Percentiles rank a stretch among this genome's conserved stretches.
phyloP scores from a whole-genome alignment of 2,329 filamentous ascomycete species.

The Trichoderma atrobrunneum region DNA sequence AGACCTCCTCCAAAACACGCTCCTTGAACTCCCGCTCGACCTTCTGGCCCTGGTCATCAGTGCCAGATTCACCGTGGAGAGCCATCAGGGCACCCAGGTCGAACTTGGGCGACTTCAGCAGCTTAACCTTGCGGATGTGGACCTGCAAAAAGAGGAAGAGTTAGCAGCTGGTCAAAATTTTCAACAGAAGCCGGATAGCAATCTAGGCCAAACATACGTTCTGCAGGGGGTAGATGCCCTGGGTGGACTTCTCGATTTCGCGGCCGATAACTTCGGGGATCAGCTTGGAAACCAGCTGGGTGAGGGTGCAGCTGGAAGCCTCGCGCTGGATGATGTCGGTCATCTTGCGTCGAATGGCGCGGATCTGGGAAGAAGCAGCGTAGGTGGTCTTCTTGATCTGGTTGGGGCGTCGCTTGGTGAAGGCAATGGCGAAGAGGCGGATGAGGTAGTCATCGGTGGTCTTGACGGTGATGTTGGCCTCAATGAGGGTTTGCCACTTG shows the following conservation, averaged over 20 bases:
- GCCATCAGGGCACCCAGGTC: conserved; percentile 94
- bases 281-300: conserved; percentile 96
- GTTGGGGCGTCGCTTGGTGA: conserved; percentile 98
- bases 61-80: conserved; percentile 95
- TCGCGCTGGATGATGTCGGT: conserved; percentile 97
- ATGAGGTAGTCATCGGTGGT: conserved; percentile 99
- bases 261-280: conserved; percentile 99
- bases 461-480: conserved; percentile 99
- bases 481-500: conserved; percentile 99
- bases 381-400: conserved; percentile 99
- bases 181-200: neutral
- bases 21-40: conserved; percentile 99
- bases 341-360: conserved; percentile 99
- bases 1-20: conserved; percentile 89
- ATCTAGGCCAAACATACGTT: conserved; percentile 64
- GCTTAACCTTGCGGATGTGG: conserved; percentile 99
- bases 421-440: conserved; percentile 97
- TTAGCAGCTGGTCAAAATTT: neutral
- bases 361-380: conserved; percentile 93
- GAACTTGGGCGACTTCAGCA: conserved; percentile 98
- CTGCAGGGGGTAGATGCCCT: conserved; percentile 99
- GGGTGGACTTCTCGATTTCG: conserved; percentile 99
- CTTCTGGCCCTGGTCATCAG: conserved; percentile 97
- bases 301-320: conserved; percentile 88
- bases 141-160: conserved; percentile 56